These are phyloP conservation scores for Colletotrichum limetticola DNA, from an alignment of 2,329 filamentous ascomycete genomes.

Conservation along the genomic window DNA sequence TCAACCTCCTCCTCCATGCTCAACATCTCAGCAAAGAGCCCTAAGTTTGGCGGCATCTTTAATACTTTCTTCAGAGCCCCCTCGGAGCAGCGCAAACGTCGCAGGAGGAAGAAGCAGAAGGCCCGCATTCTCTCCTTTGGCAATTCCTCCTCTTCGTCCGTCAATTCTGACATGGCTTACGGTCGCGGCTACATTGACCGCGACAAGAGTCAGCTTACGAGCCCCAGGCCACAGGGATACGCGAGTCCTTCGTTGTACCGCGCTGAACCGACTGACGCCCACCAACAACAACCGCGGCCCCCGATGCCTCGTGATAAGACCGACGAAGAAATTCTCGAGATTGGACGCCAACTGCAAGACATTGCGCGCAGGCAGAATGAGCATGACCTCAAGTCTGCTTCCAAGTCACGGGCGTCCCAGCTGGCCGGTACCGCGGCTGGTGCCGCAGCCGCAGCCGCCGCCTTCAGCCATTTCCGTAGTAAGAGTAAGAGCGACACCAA, in stretches of 20 bases:
- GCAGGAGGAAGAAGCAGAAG: conserved; percentile 53
- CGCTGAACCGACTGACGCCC: conserved; percentile 29
- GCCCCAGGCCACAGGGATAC: conserved; percentile 10
- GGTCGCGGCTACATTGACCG: conserved; percentile 68
- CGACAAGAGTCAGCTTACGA: conserved; percentile 43
- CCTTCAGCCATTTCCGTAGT: conserved; percentile 53
- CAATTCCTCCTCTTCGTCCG: conserved; percentile 74
- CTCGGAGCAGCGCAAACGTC: conserved; percentile 62
- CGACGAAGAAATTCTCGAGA: conserved; percentile 67
- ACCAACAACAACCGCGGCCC: conserved; percentile 28
- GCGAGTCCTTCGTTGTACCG: conserved; percentile 18
- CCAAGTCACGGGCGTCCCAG: conserved; percentile 50
- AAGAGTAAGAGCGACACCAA: conserved; percentile 48
- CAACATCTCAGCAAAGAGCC: conserved; percentile 71
- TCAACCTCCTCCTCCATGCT: conserved; percentile 70
- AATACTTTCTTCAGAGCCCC: conserved; percentile 71
- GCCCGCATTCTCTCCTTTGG: conserved; percentile 67
- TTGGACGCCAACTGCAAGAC: conserved; percentile 65
- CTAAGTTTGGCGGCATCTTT: conserved; percentile 64
- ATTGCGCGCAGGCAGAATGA: conserved; percentile 62
- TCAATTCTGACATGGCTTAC: conserved; percentile 76
- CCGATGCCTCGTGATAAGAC: conserved; percentile 49
- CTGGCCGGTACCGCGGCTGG: conserved; percentile 47
- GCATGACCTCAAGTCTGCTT: conserved; percentile 57
- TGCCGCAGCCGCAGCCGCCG: conserved; percentile 43